Evolutionary conservation across 1,284 basidiomycete genomes (phyloP), one percentile per base, ranked within the genome.

Genomic region (Leucoagaricus sp.): DNA sequence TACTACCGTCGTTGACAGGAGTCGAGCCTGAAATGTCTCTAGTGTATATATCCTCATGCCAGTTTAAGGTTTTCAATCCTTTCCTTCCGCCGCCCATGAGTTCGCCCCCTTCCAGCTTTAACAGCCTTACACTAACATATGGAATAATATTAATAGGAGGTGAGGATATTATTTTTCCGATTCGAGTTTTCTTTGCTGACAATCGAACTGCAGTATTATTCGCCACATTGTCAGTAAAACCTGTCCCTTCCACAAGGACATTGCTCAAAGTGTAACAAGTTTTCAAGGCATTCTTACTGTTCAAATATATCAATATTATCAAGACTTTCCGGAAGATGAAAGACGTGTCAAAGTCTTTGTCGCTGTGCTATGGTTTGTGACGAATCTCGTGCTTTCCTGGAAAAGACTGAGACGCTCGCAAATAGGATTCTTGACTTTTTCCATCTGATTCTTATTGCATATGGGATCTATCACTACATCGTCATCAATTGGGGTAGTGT

Each of bases 381-480:
- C 7, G 10, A 7, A 28, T 4, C 28, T 40, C 31, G 34, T 19
- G 3, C 25, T 12, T 13, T 13, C 13, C 15, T 19, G 15, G 25
- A 12, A 23, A 41, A 49, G 42, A 15, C 19, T 26, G 10, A 45
- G 21, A 29, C 46, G 31, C 3, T 33, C 38, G 38, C 21, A 19
- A 38, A 19, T 44, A 63, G 61, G 61, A 53, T 45, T 4, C 41
- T 63, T 13, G 60, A 63, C 53, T 31, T 59, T n/a, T 44, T 38
- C 17, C 60, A 63, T 29, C 57, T 63, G 7, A 38, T 48, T 4
- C 29, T 61, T 10, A 58, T 63, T 19, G 46, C 60, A n/a, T 53
- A 58, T 36, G 23, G 44, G 25, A 31, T 58, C 33, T 63, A 63
- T 41, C 42, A 57, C 38, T 61, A 63, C 29, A 58, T 63, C 19